Percentiles rank a stretch among this genome's conserved stretches.
These are phyloP conservation scores for Saccharomycopsis hybrid DNA, from an alignment of 1,139 yeast genomes.

Conservation along the genomic window DNA sequence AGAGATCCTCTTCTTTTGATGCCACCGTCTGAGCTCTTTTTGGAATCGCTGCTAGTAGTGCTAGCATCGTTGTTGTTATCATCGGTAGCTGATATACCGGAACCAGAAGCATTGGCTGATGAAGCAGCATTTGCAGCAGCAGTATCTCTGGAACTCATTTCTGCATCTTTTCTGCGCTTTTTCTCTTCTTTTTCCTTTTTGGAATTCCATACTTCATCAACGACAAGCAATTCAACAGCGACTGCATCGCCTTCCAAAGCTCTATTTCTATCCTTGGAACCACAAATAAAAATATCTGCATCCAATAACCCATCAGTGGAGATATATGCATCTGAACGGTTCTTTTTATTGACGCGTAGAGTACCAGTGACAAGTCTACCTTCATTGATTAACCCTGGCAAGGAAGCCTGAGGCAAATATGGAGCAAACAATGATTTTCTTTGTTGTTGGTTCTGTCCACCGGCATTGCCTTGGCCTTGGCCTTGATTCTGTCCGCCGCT, in stretches of 20 bases:
- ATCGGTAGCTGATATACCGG: slow-evolving; percentile 23
- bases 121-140: slow-evolving; percentile 63
- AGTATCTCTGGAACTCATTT: slow-evolving; percentile 34
- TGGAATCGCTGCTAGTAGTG: slow-evolving; percentile 23
- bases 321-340: slow-evolving; percentile 95
- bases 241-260: slow-evolving; percentile 96
- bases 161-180: slow-evolving; percentile 79
- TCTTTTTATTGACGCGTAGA: slow-evolving; percentile 88
- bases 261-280: slow-evolving; percentile 97
- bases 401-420: slow-evolving; percentile 85
- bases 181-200: slow-evolving; percentile 96
- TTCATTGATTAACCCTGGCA: slow-evolving; percentile 83
- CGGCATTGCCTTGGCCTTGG: slow-evolving; percentile 30
- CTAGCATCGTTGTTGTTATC: slow-evolving; percentile 33
- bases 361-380: slow-evolving; percentile 92
- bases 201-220: slow-evolving; percentile 96
- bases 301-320: slow-evolving; percentile 93
- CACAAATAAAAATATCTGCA: slow-evolving; percentile 95
- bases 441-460: slow-evolving; percentile 31
- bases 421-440: slow-evolving; percentile 94
- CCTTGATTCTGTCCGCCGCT: slow-evolving; percentile 22
- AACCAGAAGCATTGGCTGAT: slow-evolving; percentile 36
- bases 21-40: slow-evolving; percentile 31
- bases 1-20: slow-evolving; percentile 84
- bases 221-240: slow-evolving; percentile 88